Evolutionary conservation across 2,329 filamentous ascomycete genomes (phyloP).

Genomic region (Hypoxylon sp.): DNA sequence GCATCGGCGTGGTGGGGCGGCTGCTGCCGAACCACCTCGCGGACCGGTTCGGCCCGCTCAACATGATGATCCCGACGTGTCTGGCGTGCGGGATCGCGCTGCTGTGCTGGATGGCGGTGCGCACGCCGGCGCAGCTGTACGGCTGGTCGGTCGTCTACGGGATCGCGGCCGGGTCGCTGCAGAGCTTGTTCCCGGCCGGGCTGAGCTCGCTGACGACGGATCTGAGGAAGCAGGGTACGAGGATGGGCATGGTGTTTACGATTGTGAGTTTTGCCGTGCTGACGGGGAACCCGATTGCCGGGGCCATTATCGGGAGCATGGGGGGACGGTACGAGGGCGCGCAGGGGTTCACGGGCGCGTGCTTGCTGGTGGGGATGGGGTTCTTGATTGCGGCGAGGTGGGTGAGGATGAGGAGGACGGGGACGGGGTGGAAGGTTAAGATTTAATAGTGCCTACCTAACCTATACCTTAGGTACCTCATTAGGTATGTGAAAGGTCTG

Average conservation of each 20-base stretch:
- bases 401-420: conserved; percentile 57
- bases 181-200: conserved; percentile 76
- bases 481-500: no score
- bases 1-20: conserved; percentile 70
- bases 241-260: conserved; percentile 72
- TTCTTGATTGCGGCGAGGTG: conserved; percentile 59
- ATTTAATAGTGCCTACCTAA: no score
- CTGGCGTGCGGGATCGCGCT: conserved; percentile 60
- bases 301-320: conserved; percentile 62
- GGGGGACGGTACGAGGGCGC: conserved; percentile 63
- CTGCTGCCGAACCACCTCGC: conserved; percentile 71
- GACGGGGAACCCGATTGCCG: conserved; percentile 66
- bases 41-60: conserved; percentile 72
- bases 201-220: conserved; percentile 69
- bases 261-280: conserved; percentile 69
- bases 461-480: no score
- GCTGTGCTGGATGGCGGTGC: conserved; percentile 73
- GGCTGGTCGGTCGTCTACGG: conserved; percentile 76
- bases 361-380: conserved; percentile 59
- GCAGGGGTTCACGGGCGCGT: conserved; percentile 64
- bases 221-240: conserved; percentile 65
- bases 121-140: conserved; percentile 66
- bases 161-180: conserved; percentile 73
- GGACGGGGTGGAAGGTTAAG: conserved; percentile 59
- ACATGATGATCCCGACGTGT: conserved; percentile 68